Evolutionary conservation across 2,329 filamentous ascomycete genomes (phyloP), one percentile per base, ranked within the genome.

Genomic region (Teratosphaeria viscida): DNA sequence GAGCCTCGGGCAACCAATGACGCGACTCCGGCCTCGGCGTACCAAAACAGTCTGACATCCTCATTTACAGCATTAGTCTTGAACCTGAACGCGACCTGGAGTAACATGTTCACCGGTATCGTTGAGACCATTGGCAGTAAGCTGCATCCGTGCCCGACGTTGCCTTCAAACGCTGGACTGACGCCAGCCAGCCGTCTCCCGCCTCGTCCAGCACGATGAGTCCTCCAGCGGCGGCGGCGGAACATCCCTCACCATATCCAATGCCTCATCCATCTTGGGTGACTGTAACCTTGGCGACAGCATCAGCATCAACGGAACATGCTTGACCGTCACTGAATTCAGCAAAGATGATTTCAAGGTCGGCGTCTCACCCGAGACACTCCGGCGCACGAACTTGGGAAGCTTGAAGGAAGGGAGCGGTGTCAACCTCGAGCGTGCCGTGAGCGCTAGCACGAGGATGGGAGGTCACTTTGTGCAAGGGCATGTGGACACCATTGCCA

Each of bases 391-490:
- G 61, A 95, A 97, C 77, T 85, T 99, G n/a, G 92, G 92, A 63
- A 79, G 79, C 23, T 81, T 99, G 57, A 75, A 77, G 55, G 72
- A 83, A 62, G 79, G 79, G 52, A 88, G 85, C 62, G 79, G 78
- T 26, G 92, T 97, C 65, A 99, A 99, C 75, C 86, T 99, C 57
- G 94, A 99, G 79, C 86, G 94, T 16, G 92, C 94, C 3, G 92
- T 99, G 58, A 87, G 88, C 19, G 90, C 91, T 4, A 84, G 88
- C 68, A 96, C 92, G 54, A 89, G 94, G 59, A 97, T 99, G 90
- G 94, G 95, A 54, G 94, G 94, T 0, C 94, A 99, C 77, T 96
- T 97, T 70, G 92, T 97, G 35, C 95, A 99, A 77, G 94, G 94
- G 49, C 94, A 99, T 74, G 92, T 99, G 62, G 95, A 99, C 75